Conservation (phyloP, 2,329 filamentous ascomycete species). For the Fusarium oxysporum region DNA sequence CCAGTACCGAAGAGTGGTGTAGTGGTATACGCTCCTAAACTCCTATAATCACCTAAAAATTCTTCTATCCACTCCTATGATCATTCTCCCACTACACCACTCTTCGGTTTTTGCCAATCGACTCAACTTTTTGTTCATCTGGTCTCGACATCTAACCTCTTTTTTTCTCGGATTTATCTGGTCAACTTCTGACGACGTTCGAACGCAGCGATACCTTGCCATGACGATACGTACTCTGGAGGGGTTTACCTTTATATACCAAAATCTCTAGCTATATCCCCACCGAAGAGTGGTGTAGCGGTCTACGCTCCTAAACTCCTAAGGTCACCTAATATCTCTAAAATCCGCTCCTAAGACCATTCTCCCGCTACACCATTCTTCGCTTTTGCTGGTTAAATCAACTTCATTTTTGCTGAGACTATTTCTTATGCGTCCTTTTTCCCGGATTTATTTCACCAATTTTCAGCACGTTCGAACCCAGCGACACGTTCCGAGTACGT, state of each 20-base stretch:
- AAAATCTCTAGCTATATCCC: not conserved
- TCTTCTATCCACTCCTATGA: not conserved
- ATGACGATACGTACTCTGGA: too few relatives aligned
- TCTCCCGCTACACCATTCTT: not conserved
- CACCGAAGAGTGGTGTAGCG: conserved; percentile 1
- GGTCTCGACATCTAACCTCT: not conserved
- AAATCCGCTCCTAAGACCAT: not conserved
- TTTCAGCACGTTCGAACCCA: not conserved
- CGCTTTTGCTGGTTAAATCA: not conserved
- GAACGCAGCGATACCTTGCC: too few relatives aligned
- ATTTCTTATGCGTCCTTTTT: not conserved
- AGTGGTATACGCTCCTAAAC: not conserved
- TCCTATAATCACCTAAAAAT: not conserved
- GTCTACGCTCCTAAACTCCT: not conserved
- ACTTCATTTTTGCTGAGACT: not conserved
- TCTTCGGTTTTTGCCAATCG: not conserved
- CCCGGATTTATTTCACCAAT: not conserved
- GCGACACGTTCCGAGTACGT: not conserved
- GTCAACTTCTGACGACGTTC: too few relatives aligned
- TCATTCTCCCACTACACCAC: not conserved
- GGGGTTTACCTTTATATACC: not conserved
- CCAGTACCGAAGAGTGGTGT: conserved; percentile 1
- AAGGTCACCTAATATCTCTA: not conserved
- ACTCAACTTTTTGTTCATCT: not conserved
- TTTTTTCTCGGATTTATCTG: not conserved